These are phyloP conservation scores for Neurospora crassa DNA, from an alignment of 2,329 filamentous ascomycete species.

Conservation along the genomic window DNA sequence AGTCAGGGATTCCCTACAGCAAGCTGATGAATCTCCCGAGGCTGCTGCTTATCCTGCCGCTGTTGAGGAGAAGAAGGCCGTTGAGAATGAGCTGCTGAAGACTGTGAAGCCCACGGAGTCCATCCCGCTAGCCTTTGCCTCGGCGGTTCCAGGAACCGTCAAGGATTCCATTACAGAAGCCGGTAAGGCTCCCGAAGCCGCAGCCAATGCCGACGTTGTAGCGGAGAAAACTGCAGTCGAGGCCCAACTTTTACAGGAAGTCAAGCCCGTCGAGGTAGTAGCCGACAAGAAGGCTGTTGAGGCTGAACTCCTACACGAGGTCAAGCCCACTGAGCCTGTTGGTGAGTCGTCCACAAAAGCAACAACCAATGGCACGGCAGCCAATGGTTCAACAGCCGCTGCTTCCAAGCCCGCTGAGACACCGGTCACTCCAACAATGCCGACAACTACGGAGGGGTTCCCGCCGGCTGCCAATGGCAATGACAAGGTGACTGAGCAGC, in stretches of 20 bases:
- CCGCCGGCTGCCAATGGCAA: constrained; percentile 1
- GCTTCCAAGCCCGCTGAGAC: constrained; percentile 1
- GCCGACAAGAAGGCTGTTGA: constrained; percentile 57
- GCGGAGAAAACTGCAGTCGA: constrained; percentile 4
- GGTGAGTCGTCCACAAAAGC: constrained; percentile 1
- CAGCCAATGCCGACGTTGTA: constrained; percentile 48
- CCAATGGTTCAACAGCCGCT: constrained; percentile 3
- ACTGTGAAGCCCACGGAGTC: constrained; percentile 2
- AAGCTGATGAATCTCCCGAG: neutral
- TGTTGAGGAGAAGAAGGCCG: constrained; percentile 1
- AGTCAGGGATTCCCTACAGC: neutral
- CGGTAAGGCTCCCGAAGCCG: constrained; percentile 58
- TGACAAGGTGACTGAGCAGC: constrained; percentile 1
- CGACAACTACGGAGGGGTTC: neutral
- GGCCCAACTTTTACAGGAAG: constrained; percentile 2
- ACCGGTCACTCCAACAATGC: neutral
- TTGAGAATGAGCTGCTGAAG: neutral
- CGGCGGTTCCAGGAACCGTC: constrained; percentile 7
- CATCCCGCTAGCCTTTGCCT: constrained; percentile 8
- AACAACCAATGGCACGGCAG: neutral
- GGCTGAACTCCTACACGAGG: constrained; percentile 22
- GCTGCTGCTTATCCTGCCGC: constrained; percentile 1
- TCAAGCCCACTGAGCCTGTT: constrained; percentile 6
- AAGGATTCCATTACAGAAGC: constrained; percentile 6
- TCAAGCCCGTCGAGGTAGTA: constrained; percentile 7